Evolutionary conservation across 140 eudicot genomes (phyloP), one percentile per base, ranked within the genome.

Genomic region (Oenanthe javanica): DNA sequence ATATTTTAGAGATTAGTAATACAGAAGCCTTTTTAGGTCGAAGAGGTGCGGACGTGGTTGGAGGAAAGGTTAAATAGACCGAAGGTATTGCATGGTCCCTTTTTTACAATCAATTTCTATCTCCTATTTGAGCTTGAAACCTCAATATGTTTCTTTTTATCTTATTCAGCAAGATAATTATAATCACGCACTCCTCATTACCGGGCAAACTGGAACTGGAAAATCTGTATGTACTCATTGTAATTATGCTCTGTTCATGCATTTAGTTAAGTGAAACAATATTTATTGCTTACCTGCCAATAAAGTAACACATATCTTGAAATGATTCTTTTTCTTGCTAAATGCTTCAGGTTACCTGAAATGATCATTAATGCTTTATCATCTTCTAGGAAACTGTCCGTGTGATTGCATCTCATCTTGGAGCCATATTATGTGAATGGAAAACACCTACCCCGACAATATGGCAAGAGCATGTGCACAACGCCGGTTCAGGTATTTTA

Each of bases 171-270:
- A 64, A 76, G 85, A 71, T 55, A 21, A 64, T 72, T 59, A 64
- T 47, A 87, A 81, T 84, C 75, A 92, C 55, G 98, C 90, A 81
- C 96, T 94, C 72, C 90, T 94, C 38, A 83, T 94, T 70, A 88
- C 93, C 69, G 98, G 98, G 82, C 97, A 80, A 76, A 85, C 98
- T 85, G 98, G 98, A 82, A 94, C 87, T 84, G 98, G 98, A 80
- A 94, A 94, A 92, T 92, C 98, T 80, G 98, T 93, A 91, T 77
- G 97, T 86, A 54, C 72, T 81, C 50, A 57, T 18, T 77, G 55
- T 51, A 27, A 42, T 75, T n/a, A 31, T 38, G 5, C 19, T 78
- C 19, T 31, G 18, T 48, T 31, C 31, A 12, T 51, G 25, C 43
- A 66, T 59, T 59, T 27, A 80, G 77, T 49, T 49, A 46, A n/a